A percentile compares a stretch with the other conserved stretches of the same genome.
These are phyloP conservation scores for Petunia secreta DNA, from an alignment of 257 asterid species.

Conservation along the genomic window DNA sequence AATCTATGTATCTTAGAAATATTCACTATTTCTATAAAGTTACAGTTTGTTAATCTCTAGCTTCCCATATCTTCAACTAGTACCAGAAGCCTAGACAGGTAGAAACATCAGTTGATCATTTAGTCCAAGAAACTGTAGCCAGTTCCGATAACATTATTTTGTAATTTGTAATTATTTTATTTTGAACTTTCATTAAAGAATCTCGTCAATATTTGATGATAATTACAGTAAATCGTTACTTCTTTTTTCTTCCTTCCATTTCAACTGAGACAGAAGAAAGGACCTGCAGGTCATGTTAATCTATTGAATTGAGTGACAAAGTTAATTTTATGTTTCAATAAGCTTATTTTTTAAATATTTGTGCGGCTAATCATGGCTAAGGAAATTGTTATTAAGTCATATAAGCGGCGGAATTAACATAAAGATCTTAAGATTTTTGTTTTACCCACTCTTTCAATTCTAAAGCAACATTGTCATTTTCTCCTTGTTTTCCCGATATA, in stretches of 20 bases:
- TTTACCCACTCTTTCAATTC: neutral
- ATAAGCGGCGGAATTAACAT: constrained; percentile 10
- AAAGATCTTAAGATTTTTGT: neutral
- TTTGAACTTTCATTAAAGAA: neutral
- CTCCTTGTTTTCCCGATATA: constrained; percentile 11
- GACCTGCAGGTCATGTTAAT: neutral
- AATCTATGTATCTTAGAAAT: too few relatives aligned
- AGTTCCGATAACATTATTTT: neutral
- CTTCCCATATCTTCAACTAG: too few relatives aligned
- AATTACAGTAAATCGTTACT: too few relatives aligned
- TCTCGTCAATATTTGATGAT: too few relatives aligned
- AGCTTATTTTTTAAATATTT: neutral
- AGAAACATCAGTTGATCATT: too few relatives aligned
- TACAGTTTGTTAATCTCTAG: too few relatives aligned
- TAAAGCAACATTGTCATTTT: constrained; percentile 22
- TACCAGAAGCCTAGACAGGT: too few relatives aligned
- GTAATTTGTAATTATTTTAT: neutral
- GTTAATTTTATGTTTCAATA: neutral
- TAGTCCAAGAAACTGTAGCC: too few relatives aligned
- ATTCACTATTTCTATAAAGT: too few relatives aligned
- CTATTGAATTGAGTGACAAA: neutral
- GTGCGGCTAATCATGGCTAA: constrained; percentile 4
- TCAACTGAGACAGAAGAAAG: neutral
- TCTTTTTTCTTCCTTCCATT: neutral
- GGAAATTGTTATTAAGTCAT: constrained; percentile 15